Percentiles rank a stretch among this genome's conserved stretches.
Conservation (phyloP, 2,329 filamentous ascomycete species). For the Myrmaecium sp. region DNA sequence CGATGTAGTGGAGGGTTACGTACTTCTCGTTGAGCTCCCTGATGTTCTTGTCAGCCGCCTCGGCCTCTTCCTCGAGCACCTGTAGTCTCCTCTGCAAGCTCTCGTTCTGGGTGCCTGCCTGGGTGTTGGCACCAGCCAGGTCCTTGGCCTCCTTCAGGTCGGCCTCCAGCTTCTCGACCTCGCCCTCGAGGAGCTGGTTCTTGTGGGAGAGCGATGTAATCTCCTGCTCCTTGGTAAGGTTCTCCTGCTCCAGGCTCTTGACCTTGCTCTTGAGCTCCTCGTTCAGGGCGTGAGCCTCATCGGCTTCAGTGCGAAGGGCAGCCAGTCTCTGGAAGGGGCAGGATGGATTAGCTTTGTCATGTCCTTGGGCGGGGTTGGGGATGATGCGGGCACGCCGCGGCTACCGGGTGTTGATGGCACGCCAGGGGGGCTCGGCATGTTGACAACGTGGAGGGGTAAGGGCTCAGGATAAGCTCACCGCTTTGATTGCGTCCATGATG, state of each 20-base stretch:
- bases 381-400: slow-evolving; percentile 11
- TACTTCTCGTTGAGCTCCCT: slow-evolving; percentile 98
- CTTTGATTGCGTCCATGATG: slow-evolving; percentile 27
- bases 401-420: slow-evolving; percentile 9
- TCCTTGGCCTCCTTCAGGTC: slow-evolving; percentile 77
- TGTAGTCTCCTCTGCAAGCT: slow-evolving; percentile 80
- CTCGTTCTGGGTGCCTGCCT: slow-evolving; percentile 82
- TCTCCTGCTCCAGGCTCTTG: slow-evolving; percentile 88
- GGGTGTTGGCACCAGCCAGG: slow-evolving; percentile 61
- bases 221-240: slow-evolving; percentile 91
- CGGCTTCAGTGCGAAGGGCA: slow-evolving; percentile 83
- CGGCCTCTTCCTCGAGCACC: slow-evolving; percentile 93
- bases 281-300: slow-evolving; percentile 63
- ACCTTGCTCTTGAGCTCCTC: slow-evolving; percentile 78
- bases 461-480: slow-evolving; percentile 15
- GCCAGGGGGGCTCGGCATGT: slow-evolving; percentile 1
- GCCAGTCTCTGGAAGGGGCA: slow-evolving; percentile 61
- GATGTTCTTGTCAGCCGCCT: slow-evolving; percentile 89
- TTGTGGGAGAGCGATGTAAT: slow-evolving; percentile 93
- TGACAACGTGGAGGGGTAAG: slow-evolving; percentile 8
- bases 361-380: slow-evolving; percentile 2
- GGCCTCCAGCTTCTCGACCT: slow-evolving; percentile 84
- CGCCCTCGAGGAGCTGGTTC: slow-evolving; percentile 74
- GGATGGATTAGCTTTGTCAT: slow-evolving; percentile 2
- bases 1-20: slow-evolving; percentile 21